Base-by-base conservation (phyloP, 2,329 filamentous ascomycete genomes). In the Cladobotryum protrusum region DNA sequence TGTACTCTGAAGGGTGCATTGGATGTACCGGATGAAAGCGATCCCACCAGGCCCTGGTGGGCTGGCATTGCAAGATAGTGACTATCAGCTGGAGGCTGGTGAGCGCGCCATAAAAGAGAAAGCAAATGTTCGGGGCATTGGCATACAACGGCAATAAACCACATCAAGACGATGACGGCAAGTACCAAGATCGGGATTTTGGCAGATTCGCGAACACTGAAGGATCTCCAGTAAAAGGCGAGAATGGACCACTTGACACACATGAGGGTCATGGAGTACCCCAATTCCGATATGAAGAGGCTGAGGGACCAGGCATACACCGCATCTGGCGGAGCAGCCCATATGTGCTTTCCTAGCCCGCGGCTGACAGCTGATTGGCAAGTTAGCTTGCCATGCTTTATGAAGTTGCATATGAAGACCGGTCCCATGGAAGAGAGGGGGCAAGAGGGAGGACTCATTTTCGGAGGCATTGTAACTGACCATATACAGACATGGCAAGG, bases 211-310 rank as follows among this genome's bases (percentile, higher is more conserved):
- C 52, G 56, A 11, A 59, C 34, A 9, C 50, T 52, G 48, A 62
- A 60, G 3, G 54, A 53, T 5, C 60, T 54, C 59, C 59, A 62
- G 45, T 62, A 62, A 17, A 61, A 58, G 9, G 54, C 48, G 11
- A 62, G 52, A 17, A 57, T 61, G 15, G 60, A 60, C 47, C 50
- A 53, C 15, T 61, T 61, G 36, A 59, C 57, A 2, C 48, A 52
- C 2, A 48, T 20, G 15, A 62, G 18, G 12, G 51, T 57, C 13
- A 59, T 8, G 8, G 54, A 49, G 9, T 62, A 61, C 8, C 46
- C 45, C 6, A 57, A 19, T 14, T 62, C 59, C 4, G 59, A 50
- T 20, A 56, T 48, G 50, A 62, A 62, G 13, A 61, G 49, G 3
- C 47, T 55, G 2, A 58, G n/a, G 0, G 59, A 54, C 54, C 52